phyloP scores from a whole-genome alignment of 768 basidiomycete genomes.

The Rubroboletus satanas region DNA sequence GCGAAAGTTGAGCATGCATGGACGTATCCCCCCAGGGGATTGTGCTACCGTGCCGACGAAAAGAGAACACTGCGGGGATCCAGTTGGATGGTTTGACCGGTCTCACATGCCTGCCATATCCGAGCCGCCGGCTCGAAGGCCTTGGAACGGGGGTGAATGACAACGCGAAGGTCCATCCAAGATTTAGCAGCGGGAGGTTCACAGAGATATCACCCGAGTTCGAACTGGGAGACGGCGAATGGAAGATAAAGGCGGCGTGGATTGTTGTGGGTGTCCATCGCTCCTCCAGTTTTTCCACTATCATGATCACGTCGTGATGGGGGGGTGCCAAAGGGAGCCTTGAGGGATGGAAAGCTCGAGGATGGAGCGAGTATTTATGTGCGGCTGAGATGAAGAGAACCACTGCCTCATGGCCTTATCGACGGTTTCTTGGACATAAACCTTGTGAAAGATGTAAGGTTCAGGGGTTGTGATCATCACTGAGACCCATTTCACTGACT shows the following conservation, averaged over 20 bases:
- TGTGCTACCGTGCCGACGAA: background rate
- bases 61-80: slow-evolving; percentile 8
- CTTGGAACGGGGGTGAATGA: background rate
- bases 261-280: slow-evolving; percentile 14
- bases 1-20: slow-evolving; percentile 8
- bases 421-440: background rate
- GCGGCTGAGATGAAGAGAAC: background rate
- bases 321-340: background rate
- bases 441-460: no score
- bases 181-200: slow-evolving; percentile 6
- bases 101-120: no score
- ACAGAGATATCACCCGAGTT: background rate
- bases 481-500: no score
- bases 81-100: background rate
- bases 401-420: slow-evolving; percentile 1
- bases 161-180: slow-evolving; percentile 17
- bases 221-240: background rate
- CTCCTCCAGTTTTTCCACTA: slow-evolving; percentile 9
- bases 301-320: background rate
- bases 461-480: no score
- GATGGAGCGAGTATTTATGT: background rate
- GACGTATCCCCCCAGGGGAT: slow-evolving; percentile 14
- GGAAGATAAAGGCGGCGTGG: slow-evolving; percentile 1
- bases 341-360: background rate
- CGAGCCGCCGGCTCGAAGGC: no score